Conservation (phyloP, 2,329 filamentous ascomycete genomes). For the Rhynchosporium secalis region DNA sequence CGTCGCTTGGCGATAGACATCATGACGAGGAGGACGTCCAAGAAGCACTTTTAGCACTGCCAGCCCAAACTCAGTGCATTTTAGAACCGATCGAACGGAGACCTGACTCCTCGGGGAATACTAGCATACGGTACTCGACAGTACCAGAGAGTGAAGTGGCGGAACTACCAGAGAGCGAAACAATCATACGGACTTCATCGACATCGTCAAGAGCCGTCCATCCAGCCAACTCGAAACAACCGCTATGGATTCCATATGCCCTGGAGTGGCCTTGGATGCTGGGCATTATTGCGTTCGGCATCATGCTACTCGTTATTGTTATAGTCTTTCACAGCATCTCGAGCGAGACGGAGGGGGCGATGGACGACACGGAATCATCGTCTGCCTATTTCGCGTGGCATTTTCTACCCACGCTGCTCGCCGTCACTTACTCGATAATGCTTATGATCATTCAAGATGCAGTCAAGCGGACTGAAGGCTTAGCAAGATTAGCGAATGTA, state of each 20-base stretch:
- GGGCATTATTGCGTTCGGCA: not conserved
- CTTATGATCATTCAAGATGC: not conserved
- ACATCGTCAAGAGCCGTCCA: not conserved
- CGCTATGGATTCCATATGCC: not conserved
- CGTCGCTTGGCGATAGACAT: not conserved
- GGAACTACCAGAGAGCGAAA: not conserved
- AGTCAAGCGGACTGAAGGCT: not conserved
- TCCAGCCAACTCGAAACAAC: not conserved
- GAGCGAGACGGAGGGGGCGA: not conserved
- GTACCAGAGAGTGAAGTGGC: not conserved
- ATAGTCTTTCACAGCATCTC: not conserved
- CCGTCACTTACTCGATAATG: not conserved
- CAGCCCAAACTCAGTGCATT: not conserved
- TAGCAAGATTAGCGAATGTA: not conserved
- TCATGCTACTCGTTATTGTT: not conserved
- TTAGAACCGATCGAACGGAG: not conserved
- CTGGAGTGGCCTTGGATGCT: not conserved
- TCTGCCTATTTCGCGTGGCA: not conserved
- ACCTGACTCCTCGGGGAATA: not conserved
- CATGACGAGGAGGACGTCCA: not conserved
- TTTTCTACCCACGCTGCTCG: not conserved
- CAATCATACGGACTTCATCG: not conserved
- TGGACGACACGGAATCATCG: not conserved
- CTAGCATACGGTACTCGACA: not conserved
- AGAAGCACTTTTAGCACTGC: not conserved